Evolutionary conservation across 108 stramenopile species (phyloP).

Genomic region (Cylindrotheca closterium): DNA sequence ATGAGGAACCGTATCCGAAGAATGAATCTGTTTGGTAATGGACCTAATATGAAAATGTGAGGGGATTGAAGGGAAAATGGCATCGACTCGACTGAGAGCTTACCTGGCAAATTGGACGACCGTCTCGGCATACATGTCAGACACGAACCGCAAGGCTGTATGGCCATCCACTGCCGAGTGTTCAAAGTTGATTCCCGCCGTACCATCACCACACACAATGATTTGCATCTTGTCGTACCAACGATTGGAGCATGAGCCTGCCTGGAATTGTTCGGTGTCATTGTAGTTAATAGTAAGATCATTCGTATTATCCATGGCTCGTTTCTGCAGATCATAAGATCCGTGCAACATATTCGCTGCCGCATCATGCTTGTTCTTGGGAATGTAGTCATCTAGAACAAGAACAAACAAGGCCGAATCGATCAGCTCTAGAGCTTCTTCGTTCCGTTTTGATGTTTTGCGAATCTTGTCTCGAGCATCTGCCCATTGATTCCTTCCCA

Average conservation of each 20-base stretch:
- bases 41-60: conserved; percentile 29
- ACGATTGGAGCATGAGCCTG: conserved; percentile 80
- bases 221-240: conserved; percentile 92
- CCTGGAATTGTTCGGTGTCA: conserved; percentile 31
- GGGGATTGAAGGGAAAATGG: neutral
- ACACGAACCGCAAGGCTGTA: conserved; percentile 81
- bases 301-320: neutral
- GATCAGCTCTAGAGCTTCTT: conserved; percentile 56
- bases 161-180: conserved; percentile 90
- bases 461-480: conserved; percentile 52
- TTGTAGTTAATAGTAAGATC: neutral
- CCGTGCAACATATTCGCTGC: conserved; percentile 89
- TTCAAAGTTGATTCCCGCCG: conserved; percentile 80
- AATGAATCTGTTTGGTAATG: conserved; percentile 79
- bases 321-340: conserved; percentile 51
- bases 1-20: conserved; percentile 46
- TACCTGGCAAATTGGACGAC: conserved; percentile 69
- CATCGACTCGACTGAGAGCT: neutral
- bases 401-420: conserved; percentile 85
- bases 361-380: conserved; percentile 68
- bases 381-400: conserved; percentile 74
- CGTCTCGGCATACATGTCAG: conserved; percentile 85
- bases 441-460: conserved; percentile 43
- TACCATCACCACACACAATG: conserved; percentile 53
- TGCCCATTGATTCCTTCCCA: conserved; percentile 79